phyloP scores from a whole-genome alignment of 2,329 filamentous ascomycete genomes.

The Cadophora sp. region DNA sequence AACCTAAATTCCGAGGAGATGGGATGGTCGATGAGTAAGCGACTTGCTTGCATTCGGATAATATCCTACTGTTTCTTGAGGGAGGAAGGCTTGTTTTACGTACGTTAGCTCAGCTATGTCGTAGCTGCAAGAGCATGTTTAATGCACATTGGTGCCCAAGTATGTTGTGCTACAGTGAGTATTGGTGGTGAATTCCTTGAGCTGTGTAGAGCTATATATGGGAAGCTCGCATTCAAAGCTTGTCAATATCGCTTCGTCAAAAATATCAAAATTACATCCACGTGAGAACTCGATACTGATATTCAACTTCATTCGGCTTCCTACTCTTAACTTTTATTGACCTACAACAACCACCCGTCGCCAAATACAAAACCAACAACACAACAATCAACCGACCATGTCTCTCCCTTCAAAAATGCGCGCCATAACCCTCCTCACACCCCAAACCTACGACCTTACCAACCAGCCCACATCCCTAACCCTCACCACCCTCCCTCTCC shows the following conservation, averaged over 20 bases:
- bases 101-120: not conserved
- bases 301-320: not conserved
- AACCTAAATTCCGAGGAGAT: not conserved
- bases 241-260: no score
- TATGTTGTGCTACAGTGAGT: not conserved
- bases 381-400: not conserved
- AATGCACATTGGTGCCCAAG: not conserved
- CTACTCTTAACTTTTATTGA: no score
- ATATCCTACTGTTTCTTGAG: not conserved
- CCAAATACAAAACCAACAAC: not conserved
- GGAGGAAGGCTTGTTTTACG: not conserved
- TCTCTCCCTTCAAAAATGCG: constrained; percentile 19
- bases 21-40: constrained; percentile 1
- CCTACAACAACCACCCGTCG: no score
- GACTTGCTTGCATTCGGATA: not conserved
- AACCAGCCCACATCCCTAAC: constrained; percentile 12
- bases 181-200: not conserved
- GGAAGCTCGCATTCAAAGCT: no score
- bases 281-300: no score
- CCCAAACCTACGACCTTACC: constrained; percentile 17
- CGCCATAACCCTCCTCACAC: constrained; percentile 20
- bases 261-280: no score
- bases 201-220: no score
- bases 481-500: constrained; percentile 5
- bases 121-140: not conserved